A percentile compares a stretch with the other conserved stretches of the same genome.
These are phyloP conservation scores for Macrophomina phaseolina DNA, from an alignment of 2,329 filamentous ascomycete species.

Conservation along the genomic window DNA sequence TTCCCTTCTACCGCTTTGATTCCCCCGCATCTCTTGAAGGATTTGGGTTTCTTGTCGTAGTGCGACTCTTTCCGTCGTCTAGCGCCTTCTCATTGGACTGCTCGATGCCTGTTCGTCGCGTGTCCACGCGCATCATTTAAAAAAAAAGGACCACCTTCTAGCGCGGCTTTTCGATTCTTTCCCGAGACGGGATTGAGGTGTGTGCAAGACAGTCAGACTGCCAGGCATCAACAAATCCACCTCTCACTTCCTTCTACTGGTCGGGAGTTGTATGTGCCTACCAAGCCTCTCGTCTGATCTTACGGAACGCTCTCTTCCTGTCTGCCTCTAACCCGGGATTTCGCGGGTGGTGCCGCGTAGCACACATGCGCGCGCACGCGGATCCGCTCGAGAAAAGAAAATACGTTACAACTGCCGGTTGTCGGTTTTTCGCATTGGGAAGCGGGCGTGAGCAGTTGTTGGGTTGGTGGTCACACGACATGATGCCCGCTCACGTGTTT, in stretches of 20 bases:
- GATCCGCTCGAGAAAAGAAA: background rate
- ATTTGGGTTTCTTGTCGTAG: background rate
- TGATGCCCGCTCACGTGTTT: constrained; percentile 1
- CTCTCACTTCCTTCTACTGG: background rate
- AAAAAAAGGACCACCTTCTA: background rate
- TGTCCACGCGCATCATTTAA: background rate
- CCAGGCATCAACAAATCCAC: background rate
- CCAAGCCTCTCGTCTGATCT: background rate
- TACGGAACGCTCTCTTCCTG: constrained; percentile 1
- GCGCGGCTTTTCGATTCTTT: background rate
- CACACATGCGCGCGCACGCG: background rate
- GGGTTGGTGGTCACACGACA: constrained; percentile 5
- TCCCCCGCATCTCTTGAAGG: constrained; percentile 7
- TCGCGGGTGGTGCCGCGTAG: constrained; percentile 9
- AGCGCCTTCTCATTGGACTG: background rate
- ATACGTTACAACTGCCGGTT: background rate
- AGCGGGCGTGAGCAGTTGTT: background rate
- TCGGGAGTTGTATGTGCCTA: background rate
- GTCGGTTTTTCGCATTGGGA: background rate
- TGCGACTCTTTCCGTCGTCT: background rate
- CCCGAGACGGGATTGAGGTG: no score
- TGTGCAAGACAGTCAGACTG: background rate
- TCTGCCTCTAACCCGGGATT: constrained; percentile 3
- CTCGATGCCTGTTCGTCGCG: background rate
- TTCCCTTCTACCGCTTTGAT: background rate